Conservation (phyloP, 2,329 filamentous ascomycete species). For the Penicillium palitans region DNA sequence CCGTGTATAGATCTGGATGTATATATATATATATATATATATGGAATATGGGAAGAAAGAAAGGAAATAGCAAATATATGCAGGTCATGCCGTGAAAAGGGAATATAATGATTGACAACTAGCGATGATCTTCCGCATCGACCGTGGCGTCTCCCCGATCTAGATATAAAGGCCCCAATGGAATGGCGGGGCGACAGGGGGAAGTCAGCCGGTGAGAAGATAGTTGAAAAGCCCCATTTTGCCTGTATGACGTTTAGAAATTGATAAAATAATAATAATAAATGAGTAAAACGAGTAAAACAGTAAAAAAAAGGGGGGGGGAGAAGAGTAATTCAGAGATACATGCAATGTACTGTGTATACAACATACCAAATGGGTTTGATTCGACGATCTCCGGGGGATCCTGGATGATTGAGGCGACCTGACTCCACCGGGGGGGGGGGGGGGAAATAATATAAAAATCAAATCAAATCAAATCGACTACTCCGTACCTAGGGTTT, state of each 20-base stretch:
- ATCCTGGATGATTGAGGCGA: conserved; percentile 17
- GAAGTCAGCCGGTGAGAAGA: conserved; percentile 11
- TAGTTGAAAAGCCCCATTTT: conserved; percentile 2
- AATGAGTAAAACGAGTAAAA: not conserved
- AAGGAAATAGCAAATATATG: conserved; percentile 17
- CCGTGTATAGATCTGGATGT: conserved; percentile 13
- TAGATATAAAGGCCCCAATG: conserved; percentile 25
- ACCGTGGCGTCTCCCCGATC: conserved; percentile 15
- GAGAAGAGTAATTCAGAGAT: conserved; percentile 15
- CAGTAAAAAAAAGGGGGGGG: not conserved
- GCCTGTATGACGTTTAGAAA: conserved; percentile 12
- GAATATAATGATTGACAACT: conserved; percentile 19
- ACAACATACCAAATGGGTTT: not conserved
- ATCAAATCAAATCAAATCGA: conserved; percentile 1
- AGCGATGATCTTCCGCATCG: conserved; percentile 28
- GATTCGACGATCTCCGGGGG: conserved; percentile 18
- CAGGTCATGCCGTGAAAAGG: conserved; percentile 15
- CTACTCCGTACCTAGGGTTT: no score
- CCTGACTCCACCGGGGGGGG: conserved; percentile 11
- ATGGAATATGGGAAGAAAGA: not conserved
- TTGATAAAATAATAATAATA: not conserved
- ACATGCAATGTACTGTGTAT: conserved; percentile 11
- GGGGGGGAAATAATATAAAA: not conserved
- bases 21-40: conserved; percentile 6
- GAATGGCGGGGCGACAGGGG: conserved; percentile 18